These are phyloP conservation scores for Berkeleyomyces basicola DNA, from an alignment of 2,329 filamentous ascomycete species.

Conservation along the genomic window DNA sequence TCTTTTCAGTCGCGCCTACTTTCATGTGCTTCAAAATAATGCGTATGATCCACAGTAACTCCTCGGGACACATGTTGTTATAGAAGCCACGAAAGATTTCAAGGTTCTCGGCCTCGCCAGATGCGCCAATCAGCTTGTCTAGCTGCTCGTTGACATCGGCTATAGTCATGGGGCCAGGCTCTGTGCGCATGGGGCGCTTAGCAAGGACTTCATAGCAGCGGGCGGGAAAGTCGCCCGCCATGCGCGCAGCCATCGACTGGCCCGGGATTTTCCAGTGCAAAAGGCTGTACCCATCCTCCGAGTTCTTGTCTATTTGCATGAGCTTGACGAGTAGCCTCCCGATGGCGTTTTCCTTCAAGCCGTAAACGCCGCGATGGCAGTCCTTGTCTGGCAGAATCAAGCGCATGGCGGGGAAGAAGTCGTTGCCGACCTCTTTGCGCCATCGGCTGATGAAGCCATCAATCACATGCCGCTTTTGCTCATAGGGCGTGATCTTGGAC, in stretches of 20 bases:
- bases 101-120: conserved; percentile 69
- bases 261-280: conserved; percentile 87
- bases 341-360: conserved; percentile 81
- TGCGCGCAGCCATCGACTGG: conserved; percentile 40
- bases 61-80: conserved; percentile 77
- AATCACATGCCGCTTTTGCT: conserved; percentile 66
- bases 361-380: conserved; percentile 79
- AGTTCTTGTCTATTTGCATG: conserved; percentile 80
- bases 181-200: conserved; percentile 61
- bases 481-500: conserved; percentile 52
- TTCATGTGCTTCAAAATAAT: conserved; percentile 74
- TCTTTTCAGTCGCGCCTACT: conserved; percentile 69
- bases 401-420: conserved; percentile 84
- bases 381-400: conserved; percentile 89
- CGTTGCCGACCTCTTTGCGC: conserved; percentile 74
- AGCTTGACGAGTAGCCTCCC: conserved; percentile 82
- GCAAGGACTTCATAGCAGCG: conserved; percentile 75
- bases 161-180: conserved; percentile 65
- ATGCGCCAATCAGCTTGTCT: conserved; percentile 57
- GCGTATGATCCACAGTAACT: conserved; percentile 85
- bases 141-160: conserved; percentile 78
- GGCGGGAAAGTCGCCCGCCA: conserved; percentile 83
- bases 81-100: conserved; percentile 76
- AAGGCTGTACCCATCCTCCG: conserved; percentile 71
- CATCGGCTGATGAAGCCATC: conserved; percentile 73